These are phyloP conservation scores for Apophysomyces variabilis DNA, from an alignment of 371 early-diverging fungal species.

Conservation along the genomic window DNA sequence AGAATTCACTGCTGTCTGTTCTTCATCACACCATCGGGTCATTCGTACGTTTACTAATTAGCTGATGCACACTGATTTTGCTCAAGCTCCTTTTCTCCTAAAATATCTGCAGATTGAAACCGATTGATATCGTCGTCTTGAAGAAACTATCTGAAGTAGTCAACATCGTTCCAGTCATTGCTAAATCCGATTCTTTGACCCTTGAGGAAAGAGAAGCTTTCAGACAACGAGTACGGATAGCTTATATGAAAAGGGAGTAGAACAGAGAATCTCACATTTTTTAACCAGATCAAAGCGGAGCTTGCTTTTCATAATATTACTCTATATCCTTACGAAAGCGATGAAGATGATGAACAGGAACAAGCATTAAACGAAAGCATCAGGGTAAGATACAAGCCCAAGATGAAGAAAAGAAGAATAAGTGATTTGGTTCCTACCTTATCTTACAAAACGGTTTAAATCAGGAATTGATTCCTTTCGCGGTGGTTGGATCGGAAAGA, in stretches of 20 bases:
- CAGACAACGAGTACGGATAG: slow-evolving; percentile 62
- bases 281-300: slow-evolving; percentile 78
- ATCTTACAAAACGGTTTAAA: not conserved
- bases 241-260: no score
- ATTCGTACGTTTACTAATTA: slow-evolving; percentile 49
- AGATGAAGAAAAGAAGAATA: no score
- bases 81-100: not conserved
- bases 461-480: slow-evolving; percentile 82
- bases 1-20: slow-evolving; percentile 80
- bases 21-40: slow-evolving; percentile 74
- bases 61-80: not conserved
- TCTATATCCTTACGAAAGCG: slow-evolving; percentile 82
- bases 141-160: slow-evolving; percentile 70
- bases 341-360: slow-evolving; percentile 84
- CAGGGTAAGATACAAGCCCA: slow-evolving; percentile 35
- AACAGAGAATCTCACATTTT: no score
- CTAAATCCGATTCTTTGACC: slow-evolving; percentile 84
- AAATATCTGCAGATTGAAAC: slow-evolving; percentile 61
- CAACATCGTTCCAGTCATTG: slow-evolving; percentile 82
- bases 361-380: slow-evolving; percentile 73
- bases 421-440: not conserved
- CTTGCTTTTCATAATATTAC: slow-evolving; percentile 88
- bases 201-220: slow-evolving; percentile 71
- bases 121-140: slow-evolving; percentile 74
- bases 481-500: slow-evolving; percentile 85